Evolutionary conservation across 2,329 filamentous ascomycete genomes (phyloP), one percentile per base, ranked within the genome.

Genomic region (Fusarium domesticum): DNA sequence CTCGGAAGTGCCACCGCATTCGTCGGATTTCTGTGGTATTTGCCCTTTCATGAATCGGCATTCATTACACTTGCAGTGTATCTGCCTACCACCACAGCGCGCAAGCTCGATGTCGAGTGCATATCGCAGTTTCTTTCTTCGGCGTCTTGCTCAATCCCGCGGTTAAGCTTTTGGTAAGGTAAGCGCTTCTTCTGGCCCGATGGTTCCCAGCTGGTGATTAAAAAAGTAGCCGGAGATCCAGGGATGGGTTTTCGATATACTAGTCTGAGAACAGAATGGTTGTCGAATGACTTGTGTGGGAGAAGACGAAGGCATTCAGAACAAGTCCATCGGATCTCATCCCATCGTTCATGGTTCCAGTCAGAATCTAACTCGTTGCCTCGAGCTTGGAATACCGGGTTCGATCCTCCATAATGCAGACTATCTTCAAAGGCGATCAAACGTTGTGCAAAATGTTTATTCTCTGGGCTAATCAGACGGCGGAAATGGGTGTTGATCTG

Each of bases 311-410:
- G 40, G 12, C 53, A 55, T 2, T 36, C 12, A 0, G 39, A 39
- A 28, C 52, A 56, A 2, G 52, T 43, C 52, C 52, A 56, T 10
- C 41, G 47, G 10, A 53, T 51, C 6, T 3, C 6, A 2, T 30
- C 28, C 45, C 51, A 51, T 11, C n/a, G 18, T 3, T 14, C 17
- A 3, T 38, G 35, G 0, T 14, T 5, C 42, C 38, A 53, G 11
- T 10, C 16, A 4, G 45, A 49, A 3, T 28, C 17, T 6, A 47
- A 7, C 1, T 6, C 3, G 14, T 35, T 18, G 7, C 44, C 23
- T 2, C 36, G 12, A 2, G 51, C 39, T 1, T 33, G 37, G 10
- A 43, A 52, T 3, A 23, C 17, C 6, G 37, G 32, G 11, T 19
- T 23, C 1, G 16, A n/a, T 1, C 51, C 53, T 5, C 49, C 53